phyloP scores from a whole-genome alignment of 768 basidiomycete genomes.

The Mycena olivaceomarginata region DNA sequence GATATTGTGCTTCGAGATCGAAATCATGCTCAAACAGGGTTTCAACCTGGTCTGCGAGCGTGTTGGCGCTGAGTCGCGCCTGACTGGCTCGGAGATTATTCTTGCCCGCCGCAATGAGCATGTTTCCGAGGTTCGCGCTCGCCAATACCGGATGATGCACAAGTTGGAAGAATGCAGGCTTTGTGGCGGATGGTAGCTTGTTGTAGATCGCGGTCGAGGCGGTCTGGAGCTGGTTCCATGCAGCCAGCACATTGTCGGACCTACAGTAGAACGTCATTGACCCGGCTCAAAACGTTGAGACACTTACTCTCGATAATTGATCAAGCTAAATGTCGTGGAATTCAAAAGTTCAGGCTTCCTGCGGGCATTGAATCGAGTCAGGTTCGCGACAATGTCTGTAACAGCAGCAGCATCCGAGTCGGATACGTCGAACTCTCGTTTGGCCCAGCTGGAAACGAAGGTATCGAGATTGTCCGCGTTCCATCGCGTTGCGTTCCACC shows the following conservation, averaged over 20 bases:
- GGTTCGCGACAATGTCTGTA: slow-evolving; percentile 71
- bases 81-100: slow-evolving; percentile 81
- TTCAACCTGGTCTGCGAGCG: slow-evolving; percentile 72
- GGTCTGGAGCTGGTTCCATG: slow-evolving; percentile 68
- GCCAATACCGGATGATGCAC: slow-evolving; percentile 80
- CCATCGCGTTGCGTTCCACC: slow-evolving; percentile 77
- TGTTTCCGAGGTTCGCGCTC: slow-evolving; percentile 72
- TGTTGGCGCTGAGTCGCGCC: slow-evolving; percentile 77
- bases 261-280: slow-evolving; percentile 53
- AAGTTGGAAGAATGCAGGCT: slow-evolving; percentile 83
- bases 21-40: slow-evolving; percentile 77
- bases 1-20: slow-evolving; percentile 77
- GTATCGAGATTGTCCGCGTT: slow-evolving; percentile 69
- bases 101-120: slow-evolving; percentile 75
- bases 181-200: slow-evolving; percentile 63
- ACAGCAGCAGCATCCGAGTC: slow-evolving; percentile 62
- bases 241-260: slow-evolving; percentile 73
- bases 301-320: slow-evolving; percentile 82
- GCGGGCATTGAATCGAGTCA: slow-evolving; percentile 74
- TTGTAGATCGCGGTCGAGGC: slow-evolving; percentile 75
- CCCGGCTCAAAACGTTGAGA: neutral
- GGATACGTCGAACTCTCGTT: slow-evolving; percentile 76
- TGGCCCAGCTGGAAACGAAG: slow-evolving; percentile 76
- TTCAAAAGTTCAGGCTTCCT: slow-evolving; percentile 82
- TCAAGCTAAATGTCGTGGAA: slow-evolving; percentile 76